Evolutionary conservation across 176 grass and related monocot species (phyloP).

Genomic region (Chloris gayana): DNA sequence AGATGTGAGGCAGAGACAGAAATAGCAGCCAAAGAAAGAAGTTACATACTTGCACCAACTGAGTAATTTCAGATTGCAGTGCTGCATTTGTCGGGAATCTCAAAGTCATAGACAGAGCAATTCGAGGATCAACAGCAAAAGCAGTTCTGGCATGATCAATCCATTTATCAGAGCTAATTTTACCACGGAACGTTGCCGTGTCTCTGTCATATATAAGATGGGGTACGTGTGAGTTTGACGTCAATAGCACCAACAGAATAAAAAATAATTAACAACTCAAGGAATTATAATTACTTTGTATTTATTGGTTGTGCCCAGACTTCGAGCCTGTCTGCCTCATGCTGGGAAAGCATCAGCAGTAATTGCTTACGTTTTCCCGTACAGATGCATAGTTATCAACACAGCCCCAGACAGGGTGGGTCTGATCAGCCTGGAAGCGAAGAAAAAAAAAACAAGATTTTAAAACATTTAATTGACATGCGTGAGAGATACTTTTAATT

Average conservation of each 20-base stretch:
- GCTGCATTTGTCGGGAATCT: conserved; percentile 87
- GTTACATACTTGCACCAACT: conserved; percentile 83
- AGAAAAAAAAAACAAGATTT: conserved; percentile 5
- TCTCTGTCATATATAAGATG: conserved; percentile 64
- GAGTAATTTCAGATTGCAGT: conserved; percentile 78
- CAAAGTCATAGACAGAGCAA: conserved; percentile 66
- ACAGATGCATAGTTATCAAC: conserved; percentile 76
- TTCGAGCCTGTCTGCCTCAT: conserved; percentile 97
- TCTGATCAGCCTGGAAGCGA: conserved; percentile 66
- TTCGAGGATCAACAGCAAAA: conserved; percentile 92
- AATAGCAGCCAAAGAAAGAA: conserved; percentile 30
- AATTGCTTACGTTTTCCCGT: conserved; percentile 85
- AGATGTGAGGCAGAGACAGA: conserved; percentile 19
- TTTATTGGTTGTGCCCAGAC: conserved; percentile 97
- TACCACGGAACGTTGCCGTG: conserved; percentile 64
- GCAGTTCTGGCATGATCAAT: conserved; percentile 88
- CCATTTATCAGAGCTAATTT: conserved; percentile 96
- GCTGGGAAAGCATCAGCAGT: conserved; percentile 85
- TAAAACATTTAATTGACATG: conserved; percentile 24
- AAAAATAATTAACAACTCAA: conserved; percentile 23
- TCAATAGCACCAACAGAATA: conserved; percentile 33
- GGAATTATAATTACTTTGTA: conserved; percentile 65
- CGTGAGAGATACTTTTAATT: conserved; percentile 18
- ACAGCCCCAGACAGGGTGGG: conserved; percentile 88
- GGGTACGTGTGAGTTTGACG: conserved; percentile 16